Base-by-base conservation (phyloP, 2,329 filamentous ascomycete species). In the Remersonia thermophila region DNA sequence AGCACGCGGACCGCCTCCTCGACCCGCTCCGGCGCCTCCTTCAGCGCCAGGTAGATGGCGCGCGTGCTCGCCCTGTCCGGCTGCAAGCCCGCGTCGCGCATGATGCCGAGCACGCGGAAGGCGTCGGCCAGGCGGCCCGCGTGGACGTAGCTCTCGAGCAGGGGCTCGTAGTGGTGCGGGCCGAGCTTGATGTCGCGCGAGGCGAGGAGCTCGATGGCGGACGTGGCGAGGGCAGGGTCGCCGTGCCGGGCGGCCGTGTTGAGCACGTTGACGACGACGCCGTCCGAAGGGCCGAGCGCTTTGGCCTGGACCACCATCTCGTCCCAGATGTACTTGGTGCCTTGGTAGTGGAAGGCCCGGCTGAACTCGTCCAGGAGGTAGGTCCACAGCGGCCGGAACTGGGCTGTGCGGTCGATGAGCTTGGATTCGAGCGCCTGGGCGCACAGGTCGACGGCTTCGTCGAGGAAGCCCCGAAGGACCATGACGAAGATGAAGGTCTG, bases 291-390 rank as follows among this genome's bases (percentile, higher is more conserved):
- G 18, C 40, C 45, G 16, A 55, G 23, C 2, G 74, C 71, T 57
- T 66, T 51, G 0, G 59, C 54, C 36, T 58, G 53, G 2, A 68
- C 53, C 23, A 58, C 46, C 7, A 54, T 52, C n/a, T 69, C 69
- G 9, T 23, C 20, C 89, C 91, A 98, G 26, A 83, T 67, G 40
- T 76, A 79, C 26, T 62, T 63, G 1, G 79, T 79, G 17, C 77
- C 75, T 14, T 73, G 63, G 47, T 81, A 68, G 51, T 82, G 73
- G 37, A 70, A 67, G 17, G 65, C 65, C 33, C 68, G 65, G 45
- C 78, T 80, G 41, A 83, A 86, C n/a, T 66, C 61, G 45, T 87
- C 83, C n/a, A 96, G 65, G 23, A 91, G 58, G 48, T 80, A 74
- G 35, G 72, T 69, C 71, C 83, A 85, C 5, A 23, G 5, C 9